phyloP scores from a whole-genome alignment of 805 yeast genomes.

The Candida pini region DNA sequence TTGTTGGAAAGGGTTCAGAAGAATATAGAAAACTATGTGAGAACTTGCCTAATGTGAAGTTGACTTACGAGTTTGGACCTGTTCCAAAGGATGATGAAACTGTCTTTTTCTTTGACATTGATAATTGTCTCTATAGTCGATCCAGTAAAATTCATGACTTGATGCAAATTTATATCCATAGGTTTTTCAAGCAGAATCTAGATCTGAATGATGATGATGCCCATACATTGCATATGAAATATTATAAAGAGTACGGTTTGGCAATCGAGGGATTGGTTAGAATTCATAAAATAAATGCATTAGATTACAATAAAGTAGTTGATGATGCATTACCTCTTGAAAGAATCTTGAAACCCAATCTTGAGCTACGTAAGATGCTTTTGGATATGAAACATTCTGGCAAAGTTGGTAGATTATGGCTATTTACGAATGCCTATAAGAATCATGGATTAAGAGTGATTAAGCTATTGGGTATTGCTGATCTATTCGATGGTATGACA shows the following conservation, averaged over 20 bases:
- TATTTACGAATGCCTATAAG: conserved; percentile 90
- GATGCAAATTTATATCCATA: conserved; percentile 82
- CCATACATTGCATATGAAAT: conserved; percentile 57
- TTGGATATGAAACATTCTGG: conserved; percentile 36
- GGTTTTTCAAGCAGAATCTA: conserved; percentile 66
- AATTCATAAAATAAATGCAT: conserved; percentile 70
- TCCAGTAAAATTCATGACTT: conserved; percentile 73
- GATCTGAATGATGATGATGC: conserved; percentile 70
- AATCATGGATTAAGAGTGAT: conserved; percentile 84
- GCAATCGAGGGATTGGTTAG: conserved; percentile 86
- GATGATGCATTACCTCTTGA: conserved; percentile 92
- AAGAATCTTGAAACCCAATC: conserved; percentile 62
- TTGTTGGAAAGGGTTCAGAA: conserved; percentile 5
- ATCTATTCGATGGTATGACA: conserved; percentile 88
- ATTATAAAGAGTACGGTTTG: conserved; percentile 83
- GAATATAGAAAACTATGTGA: conserved; percentile 9
- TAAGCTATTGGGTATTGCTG: conserved; percentile 80
- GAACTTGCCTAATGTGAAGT: conserved; percentile 23
- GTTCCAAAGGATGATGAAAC: conserved; percentile 21
- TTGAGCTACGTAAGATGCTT: conserved; percentile 47
- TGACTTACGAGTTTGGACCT: conserved; percentile 26
- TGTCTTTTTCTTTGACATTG: conserved; percentile 83
- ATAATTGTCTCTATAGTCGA: conserved; percentile 80
- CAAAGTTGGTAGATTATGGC: conserved; percentile 74
- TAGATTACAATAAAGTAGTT: conserved; percentile 81